Conservation (phyloP, 495 filamentous ascomycete species). For the Aspergillus cristatus region DNA sequence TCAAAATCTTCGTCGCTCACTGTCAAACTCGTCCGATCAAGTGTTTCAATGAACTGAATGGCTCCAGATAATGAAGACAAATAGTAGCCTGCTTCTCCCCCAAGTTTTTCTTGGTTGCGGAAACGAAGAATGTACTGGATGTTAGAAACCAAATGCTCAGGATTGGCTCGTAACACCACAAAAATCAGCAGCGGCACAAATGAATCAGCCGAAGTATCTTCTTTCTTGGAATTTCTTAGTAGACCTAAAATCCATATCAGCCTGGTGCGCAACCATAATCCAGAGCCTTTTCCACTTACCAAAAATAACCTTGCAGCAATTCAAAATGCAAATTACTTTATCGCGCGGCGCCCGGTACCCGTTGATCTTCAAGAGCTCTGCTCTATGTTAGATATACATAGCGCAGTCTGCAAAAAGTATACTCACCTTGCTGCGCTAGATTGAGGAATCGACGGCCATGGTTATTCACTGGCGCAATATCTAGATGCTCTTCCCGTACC, state of each 20-base stretch:
- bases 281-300: slow-evolving; percentile 42
- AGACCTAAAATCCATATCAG: slow-evolving; percentile 46
- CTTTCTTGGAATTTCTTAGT: slow-evolving; percentile 76
- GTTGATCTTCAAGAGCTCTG: slow-evolving; percentile 90
- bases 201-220: slow-evolving; percentile 87
- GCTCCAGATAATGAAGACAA: slow-evolving; percentile 95
- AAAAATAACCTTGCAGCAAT: slow-evolving; percentile 99
- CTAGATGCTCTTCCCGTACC: slow-evolving; percentile 88
- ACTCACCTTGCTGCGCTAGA: slow-evolving; percentile 76
- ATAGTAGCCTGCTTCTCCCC: slow-evolving; percentile 96
- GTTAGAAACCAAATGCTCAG: slow-evolving; percentile 91
- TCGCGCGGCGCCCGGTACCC: slow-evolving; percentile 92
- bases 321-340: slow-evolving; percentile 96
- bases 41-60: slow-evolving; percentile 91
- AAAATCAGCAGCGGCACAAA: slow-evolving; percentile 96
- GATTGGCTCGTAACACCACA: slow-evolving; percentile 87
- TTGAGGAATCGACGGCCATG: slow-evolving; percentile 79
- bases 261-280: slow-evolving; percentile 1
- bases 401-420: neutral
- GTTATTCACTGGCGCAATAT: slow-evolving; percentile 79
- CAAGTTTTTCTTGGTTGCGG: slow-evolving; percentile 92
- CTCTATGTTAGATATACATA: slow-evolving; percentile 13
- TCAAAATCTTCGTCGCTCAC: slow-evolving; percentile 95
- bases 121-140: slow-evolving; percentile 97
- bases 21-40: slow-evolving; percentile 88